phyloP scores from a whole-genome alignment of 208 protist genomes.

The Leptomonas pyrrhocoris region DNA sequence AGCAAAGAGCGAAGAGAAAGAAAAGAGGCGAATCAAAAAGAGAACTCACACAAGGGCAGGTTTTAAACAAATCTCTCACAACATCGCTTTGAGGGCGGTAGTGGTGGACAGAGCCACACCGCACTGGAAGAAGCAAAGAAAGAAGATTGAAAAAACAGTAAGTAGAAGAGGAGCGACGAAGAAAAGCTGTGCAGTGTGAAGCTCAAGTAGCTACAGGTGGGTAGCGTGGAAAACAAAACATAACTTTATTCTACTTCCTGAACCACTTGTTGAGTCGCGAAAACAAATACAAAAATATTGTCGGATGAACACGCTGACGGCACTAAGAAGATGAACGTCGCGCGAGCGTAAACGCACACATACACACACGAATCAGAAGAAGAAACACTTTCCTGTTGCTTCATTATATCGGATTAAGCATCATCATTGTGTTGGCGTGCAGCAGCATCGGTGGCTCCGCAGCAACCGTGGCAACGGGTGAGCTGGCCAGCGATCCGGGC shows the following conservation, averaged over 20 bases:
- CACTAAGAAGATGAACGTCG: background rate
- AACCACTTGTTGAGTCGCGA: too few relatives aligned
- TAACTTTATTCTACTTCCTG: too few relatives aligned
- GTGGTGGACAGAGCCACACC: too few relatives aligned
- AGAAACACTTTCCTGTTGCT: background rate
- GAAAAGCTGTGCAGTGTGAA: too few relatives aligned
- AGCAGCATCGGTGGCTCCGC: slow-evolving; percentile 4
- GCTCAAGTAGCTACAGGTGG: too few relatives aligned
- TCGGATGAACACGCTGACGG: background rate
- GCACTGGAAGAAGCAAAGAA: too few relatives aligned
- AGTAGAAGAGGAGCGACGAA: too few relatives aligned
- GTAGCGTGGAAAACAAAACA: too few relatives aligned
- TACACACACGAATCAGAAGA: background rate
- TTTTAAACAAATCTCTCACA: too few relatives aligned
- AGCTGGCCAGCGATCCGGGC: slow-evolving; percentile 39
- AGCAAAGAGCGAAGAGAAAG: background rate
- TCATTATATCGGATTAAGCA: slow-evolving; percentile 20
- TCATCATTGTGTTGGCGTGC: slow-evolving; percentile 15
- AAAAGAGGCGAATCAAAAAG: background rate
- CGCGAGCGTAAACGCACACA: background rate
- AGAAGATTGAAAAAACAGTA: too few relatives aligned
- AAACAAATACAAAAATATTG: background rate
- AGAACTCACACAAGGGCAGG: background rate
- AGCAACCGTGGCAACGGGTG: slow-evolving; percentile 14
- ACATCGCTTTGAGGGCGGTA: too few relatives aligned